Base-by-base conservation (phyloP, 805 yeast species). In the Candida wancherniae region DNA sequence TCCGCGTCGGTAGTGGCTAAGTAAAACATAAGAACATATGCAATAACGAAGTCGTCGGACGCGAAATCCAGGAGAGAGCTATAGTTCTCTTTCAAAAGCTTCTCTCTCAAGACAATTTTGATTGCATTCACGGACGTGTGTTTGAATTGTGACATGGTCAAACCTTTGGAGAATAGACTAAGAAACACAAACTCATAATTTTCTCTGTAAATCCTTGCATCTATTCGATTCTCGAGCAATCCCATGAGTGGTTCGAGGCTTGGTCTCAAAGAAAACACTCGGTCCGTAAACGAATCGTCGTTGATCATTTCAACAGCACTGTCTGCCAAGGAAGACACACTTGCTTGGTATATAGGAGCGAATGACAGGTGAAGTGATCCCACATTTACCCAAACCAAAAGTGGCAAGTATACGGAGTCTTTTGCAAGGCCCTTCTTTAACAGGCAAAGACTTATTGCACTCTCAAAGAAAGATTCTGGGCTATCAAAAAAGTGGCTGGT, bases 71-170 rank as follows among this genome's bases (percentile, higher is more conserved):
- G 9, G 20, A 31, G 13, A 8, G 8, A 15, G 5, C 19, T 8
- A 9, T 9, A 23, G 15, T 22, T 17, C 16, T 22, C 26, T 14
- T 13, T 20, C 18, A 24, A 9, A 14, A 16, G 9, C 15, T 33
- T 28, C 14, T 11, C 22, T 5, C 18, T 3, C 4, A 34, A 10
- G 6, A 22, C 11, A 11, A 18, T 19, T 15, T 21, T 28, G 18
- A 34, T 25, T 9, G 30, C 29, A 23, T 7, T 25, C 15, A 73
- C 47, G 0, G 84, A 70, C 3, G 66, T 57, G 7, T 65, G 68
- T 35, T 69, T 71, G 13, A 79, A 63, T 34, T 72, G 76, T 6
- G 85, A 75, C 6, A 75, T 55, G 21, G 72, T 69, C 23, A 80
- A 52, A 0, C 88, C 90, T 46, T 71, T 77, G 4, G 73, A 60